Base-by-base conservation (phyloP, 2,329 filamentous ascomycete species). In the Atkinsonella texensis region DNA sequence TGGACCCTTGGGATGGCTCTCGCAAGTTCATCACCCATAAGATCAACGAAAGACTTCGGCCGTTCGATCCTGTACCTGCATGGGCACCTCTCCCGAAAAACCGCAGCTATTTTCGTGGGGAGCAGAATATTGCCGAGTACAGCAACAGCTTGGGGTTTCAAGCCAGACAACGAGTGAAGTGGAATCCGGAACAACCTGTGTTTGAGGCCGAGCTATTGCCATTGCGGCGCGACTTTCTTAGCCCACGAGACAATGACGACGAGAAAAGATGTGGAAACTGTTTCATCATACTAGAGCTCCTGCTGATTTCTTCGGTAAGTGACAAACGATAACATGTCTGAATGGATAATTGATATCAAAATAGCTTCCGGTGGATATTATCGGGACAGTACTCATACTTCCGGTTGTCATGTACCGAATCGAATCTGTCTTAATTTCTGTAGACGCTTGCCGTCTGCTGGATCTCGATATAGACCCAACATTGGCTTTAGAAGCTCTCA, bases 401-500 rank as follows among this genome's bases (percentile, higher is more conserved):
- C 91, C 93, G 0, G 85, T 89, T 0, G 85, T 95, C 40, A 86
- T 96, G 39, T 84, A 89, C 61, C 81, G 89, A 10, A 69, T 96
- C 7, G 90, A 98, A 57, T 83, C 85, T 0, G 85, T 84, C 53
- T 73, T 97, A 4, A 87, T 97, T 55, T 81, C 85, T 0, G 65
- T 86, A 0, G 91, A 98, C 56, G 86, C 83, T 0, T 89, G 84
- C 57, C 65, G 74, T 1, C 65, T 79, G 17, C 68, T 96, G 0
- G 76, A 75, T 2, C 71, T 97, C 1, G 61, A 74, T 0, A 76
- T 95, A 13, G 72, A 74, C 0, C 78, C 87, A 0, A 74, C 77
- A 1, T 71, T 94, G 31, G 90, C 90, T 0, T 73, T 98, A 0
- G 90, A 96, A 62, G 89, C 93, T 0, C 72, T 96, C 52, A 98